Base-by-base conservation (phyloP, 768 basidiomycete genomes). In the Inosperma sp. region DNA sequence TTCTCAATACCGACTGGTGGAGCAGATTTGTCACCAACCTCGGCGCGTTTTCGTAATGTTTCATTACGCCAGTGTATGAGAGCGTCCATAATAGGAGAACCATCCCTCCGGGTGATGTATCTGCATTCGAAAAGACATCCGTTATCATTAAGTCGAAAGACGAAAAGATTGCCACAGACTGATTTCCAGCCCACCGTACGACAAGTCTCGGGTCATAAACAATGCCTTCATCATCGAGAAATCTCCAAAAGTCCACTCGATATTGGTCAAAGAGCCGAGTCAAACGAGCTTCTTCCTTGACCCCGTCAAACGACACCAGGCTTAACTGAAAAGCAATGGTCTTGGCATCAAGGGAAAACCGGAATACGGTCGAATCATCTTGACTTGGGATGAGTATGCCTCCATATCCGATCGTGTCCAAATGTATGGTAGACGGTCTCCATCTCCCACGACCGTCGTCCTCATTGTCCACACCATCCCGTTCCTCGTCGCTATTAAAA, bases 101-200 rank as follows among this genome's bases (percentile, higher is more conserved):
- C 80, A 59, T 89, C 88, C 33, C 73, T 69, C 54, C 83, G 83
- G n/a, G 84, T 86, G 48, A 93, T 82, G 64, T 87, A 93, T 56
- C 87, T 88, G 40, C 0, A 30, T 37, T 47, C 23, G 30, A 31
- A n/a, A 26, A 14, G 42, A 56, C 9, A 54, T 16, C 19, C 27
- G 35, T 31, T 35, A 19, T 16, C 21, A 26, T 21, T 27, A 14
- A 7, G 26, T n/a, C 12, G 41, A 7, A 16, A 25, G 17, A 46
- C 5, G 49, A 43, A 25, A 47, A 37, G 30, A 74, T 13, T 40
- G 21, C 5, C 13, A 48, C 84, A 62, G 52, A 88, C 86, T 77
- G 80, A 42, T 77, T 75, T 8, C 74, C 78, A 33, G 76, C 74
- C 83, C 89, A 94, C 52, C 80, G 75, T 44, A 94, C 78, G 3